Conservation (phyloP, 306 rosid genomes). For the Rosa chinensis region DNA sequence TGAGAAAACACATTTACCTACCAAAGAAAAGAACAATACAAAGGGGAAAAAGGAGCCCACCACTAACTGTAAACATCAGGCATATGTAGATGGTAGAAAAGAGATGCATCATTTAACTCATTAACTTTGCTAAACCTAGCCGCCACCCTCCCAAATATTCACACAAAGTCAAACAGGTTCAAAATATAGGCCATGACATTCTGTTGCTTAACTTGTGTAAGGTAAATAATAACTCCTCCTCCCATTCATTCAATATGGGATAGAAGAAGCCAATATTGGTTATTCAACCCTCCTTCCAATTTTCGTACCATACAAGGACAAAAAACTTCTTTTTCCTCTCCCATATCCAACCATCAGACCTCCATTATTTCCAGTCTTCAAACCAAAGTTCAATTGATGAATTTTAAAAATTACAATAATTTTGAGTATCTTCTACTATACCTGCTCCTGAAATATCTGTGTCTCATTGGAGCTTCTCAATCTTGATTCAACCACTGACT, state of each 20-base stretch:
- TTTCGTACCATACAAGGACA: too few species aligned
- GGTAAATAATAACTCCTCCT: too few species aligned
- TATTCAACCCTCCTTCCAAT: neutral
- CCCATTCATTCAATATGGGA: too few species aligned
- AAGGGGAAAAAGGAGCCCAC: neutral
- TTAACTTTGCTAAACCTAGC: too few species aligned
- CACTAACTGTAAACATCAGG: neutral
- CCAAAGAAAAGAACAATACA: neutral
- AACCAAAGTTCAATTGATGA: neutral
- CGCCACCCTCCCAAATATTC: too few species aligned
- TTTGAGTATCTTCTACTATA: neutral
- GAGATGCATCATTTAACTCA: neutral
- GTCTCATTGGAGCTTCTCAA: slow-evolving; percentile 77
- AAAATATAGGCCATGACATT: too few species aligned
- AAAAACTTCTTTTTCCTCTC: neutral
- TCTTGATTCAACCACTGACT: slow-evolving; percentile 73
- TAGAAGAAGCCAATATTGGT: neutral
- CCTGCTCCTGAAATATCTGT: slow-evolving; percentile 81
- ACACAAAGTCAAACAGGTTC: too few species aligned
- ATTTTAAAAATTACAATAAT: neutral
- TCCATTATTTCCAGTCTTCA: neutral
- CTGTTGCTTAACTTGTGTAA: too few species aligned
- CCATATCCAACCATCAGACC: neutral
- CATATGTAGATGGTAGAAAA: neutral
- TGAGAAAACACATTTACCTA: too few species aligned